Evolutionary conservation across 495 filamentous ascomycete genomes (phyloP).

Genomic region (Aspergillus leporis): DNA sequence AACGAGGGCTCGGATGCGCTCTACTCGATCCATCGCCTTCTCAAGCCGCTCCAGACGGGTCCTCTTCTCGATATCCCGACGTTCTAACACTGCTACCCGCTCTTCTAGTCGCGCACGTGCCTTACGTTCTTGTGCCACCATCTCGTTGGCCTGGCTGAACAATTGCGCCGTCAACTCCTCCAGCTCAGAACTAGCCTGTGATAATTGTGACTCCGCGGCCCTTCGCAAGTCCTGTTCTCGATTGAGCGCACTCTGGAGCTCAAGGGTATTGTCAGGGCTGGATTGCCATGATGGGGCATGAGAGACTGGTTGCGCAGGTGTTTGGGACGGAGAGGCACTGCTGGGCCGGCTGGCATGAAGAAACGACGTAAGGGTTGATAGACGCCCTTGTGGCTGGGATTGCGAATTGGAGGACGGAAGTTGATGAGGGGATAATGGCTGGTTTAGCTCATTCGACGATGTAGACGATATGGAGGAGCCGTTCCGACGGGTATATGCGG

Average conservation of each 20-base stretch:
- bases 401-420: constrained; percentile 25
- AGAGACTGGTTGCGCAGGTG: constrained; percentile 31
- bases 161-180: constrained; percentile 85
- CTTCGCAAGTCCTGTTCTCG: constrained; percentile 71
- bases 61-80: constrained; percentile 69
- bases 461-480: constrained; percentile 35
- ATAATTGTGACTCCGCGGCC: constrained; percentile 72
- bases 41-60: constrained; percentile 72
- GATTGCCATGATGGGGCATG: constrained; percentile 29
- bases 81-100: constrained; percentile 66
- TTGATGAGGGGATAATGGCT: constrained; percentile 30
- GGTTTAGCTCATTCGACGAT: constrained; percentile 31
- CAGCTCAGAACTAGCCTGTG: constrained; percentile 72
- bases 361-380: constrained; percentile 65
- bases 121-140: constrained; percentile 88
- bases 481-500: constrained; percentile 28
- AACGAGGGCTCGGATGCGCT: constrained; percentile 73
- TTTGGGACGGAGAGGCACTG: constrained; percentile 40
- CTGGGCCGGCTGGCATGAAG: constrained; percentile 60
- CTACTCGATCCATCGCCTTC: constrained; percentile 73
- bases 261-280: constrained; percentile 43
- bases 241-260: constrained; percentile 67
- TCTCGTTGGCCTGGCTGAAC: constrained; percentile 95
- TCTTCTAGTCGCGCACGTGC: constrained; percentile 79
- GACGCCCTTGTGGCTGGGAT: constrained; percentile 40